Evolutionary conservation across 108 stramenopile genomes (phyloP).

Genomic region (Discostella pseudostelligera): DNA sequence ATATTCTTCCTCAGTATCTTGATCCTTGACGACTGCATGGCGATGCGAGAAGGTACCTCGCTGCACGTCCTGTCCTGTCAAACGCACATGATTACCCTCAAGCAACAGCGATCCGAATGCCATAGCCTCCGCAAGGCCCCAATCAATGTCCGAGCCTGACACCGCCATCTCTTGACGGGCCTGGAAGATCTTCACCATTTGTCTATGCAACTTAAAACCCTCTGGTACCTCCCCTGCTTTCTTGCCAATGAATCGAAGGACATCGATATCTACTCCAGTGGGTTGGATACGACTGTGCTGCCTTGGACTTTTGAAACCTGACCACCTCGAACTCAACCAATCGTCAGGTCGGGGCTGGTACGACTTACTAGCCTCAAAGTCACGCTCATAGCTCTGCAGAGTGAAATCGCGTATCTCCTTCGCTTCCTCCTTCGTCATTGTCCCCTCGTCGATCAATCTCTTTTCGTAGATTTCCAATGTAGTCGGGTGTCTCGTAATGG

Average conservation of each 20-base stretch:
- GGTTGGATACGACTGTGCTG: constrained; percentile 85
- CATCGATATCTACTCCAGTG: constrained; percentile 91
- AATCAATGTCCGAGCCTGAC: constrained; percentile 92
- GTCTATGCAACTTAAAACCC: constrained; percentile 91
- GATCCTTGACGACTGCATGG: constrained; percentile 97
- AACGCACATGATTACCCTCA: constrained; percentile 97
- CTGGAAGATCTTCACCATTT: constrained; percentile 91
- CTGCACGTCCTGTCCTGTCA: constrained; percentile 98
- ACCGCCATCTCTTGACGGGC: constrained; percentile 79
- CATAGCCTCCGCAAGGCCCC: constrained; percentile 99
- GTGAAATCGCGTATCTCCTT: constrained; percentile 85
- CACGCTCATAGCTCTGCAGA: constrained; percentile 81
- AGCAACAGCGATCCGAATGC: constrained; percentile 94
- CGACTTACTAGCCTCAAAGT: constrained; percentile 91
- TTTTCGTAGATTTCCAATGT: constrained; percentile 89
- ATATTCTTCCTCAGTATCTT: constrained; percentile 89
- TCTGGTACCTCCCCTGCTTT: constrained; percentile 83
- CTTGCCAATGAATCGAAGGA: constrained; percentile 79
- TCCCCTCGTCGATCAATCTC: constrained; percentile 76
- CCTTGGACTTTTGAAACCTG: constrained; percentile 91
- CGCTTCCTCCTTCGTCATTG: constrained; percentile 79
- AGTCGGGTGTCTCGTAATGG: constrained; percentile 86
- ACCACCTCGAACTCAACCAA: constrained; percentile 94
- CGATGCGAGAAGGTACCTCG: constrained; percentile 97
- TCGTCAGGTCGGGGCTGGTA: constrained; percentile 76